Evolutionary conservation across 2,329 filamentous ascomycete genomes (phyloP).

Genomic region (Penicillium brasilianum): DNA sequence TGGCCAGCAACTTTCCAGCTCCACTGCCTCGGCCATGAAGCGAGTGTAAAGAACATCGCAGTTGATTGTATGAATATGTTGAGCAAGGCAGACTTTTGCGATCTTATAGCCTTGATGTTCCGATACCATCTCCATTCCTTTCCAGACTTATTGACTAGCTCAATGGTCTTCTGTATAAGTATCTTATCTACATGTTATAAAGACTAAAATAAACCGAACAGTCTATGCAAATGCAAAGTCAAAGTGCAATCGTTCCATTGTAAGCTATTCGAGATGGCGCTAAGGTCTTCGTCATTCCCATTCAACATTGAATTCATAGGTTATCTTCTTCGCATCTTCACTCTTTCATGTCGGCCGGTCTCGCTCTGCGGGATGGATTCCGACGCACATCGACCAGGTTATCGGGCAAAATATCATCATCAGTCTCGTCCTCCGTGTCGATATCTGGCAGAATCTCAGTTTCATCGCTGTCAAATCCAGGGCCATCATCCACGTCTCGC

Average conservation of each 20-base stretch:
- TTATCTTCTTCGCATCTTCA: neutral
- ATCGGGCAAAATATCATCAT: conserved; percentile 1
- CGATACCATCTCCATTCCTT: conserved; percentile 37
- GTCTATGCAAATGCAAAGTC: neutral
- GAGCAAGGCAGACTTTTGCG: conserved; percentile 9
- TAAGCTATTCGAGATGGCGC: neutral
- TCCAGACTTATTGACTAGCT: neutral
- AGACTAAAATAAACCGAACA: conserved; percentile 4
- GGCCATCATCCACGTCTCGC: neutral
- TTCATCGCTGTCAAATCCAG: neutral
- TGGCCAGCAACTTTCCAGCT: conserved; percentile 32
- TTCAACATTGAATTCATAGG: neutral
- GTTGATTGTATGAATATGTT: conserved; percentile 26
- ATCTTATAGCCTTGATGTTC: conserved; percentile 12
- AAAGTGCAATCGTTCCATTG: neutral
- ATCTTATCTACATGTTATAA: conserved; percentile 12
- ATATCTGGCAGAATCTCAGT: neutral
- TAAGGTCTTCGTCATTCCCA: neutral
- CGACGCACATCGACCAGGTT: conserved; percentile 15
- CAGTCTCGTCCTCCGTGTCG: neutral
- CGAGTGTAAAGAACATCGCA: conserved; percentile 14
- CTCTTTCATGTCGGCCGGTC: conserved; percentile 17
- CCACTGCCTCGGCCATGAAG: conserved; percentile 32
- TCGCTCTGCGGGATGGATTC: conserved; percentile 20
- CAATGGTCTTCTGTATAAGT: conserved; percentile 29